Conservation (phyloP, 176 grass and related monocot genomes). For the Oryza australiensis region DNA sequence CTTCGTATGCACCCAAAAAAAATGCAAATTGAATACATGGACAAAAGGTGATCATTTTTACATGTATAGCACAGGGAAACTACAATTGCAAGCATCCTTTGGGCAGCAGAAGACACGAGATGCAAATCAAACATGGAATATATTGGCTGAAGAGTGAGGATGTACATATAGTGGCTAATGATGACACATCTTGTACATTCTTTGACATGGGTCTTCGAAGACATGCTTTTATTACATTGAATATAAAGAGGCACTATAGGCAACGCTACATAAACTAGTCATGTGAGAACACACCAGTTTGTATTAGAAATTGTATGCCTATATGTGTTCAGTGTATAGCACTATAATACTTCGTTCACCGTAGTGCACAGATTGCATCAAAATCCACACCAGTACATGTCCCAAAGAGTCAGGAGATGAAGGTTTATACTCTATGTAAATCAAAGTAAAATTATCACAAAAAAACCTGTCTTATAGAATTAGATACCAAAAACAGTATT, state of each 20-base stretch:
- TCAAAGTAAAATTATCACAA: neutral
- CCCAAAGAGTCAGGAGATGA: neutral
- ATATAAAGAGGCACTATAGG: neutral
- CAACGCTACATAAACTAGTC: neutral
- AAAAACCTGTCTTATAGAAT: neutral
- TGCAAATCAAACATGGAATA: neutral
- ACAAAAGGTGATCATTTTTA: neutral
- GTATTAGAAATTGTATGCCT: neutral
- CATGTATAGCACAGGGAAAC: neutral
- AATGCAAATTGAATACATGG: constrained; percentile 4
- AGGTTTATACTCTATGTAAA: neutral
- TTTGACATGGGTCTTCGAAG: neutral
- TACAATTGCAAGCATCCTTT: neutral
- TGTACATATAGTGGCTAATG: neutral
- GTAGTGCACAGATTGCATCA: neutral
- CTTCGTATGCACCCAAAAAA: neutral
- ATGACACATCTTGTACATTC: neutral
- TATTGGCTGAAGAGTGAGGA: neutral
- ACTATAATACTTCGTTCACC: neutral
- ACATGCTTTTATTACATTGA: neutral
- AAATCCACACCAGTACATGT: neutral
- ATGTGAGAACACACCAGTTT: neutral
- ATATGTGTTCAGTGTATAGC: neutral
- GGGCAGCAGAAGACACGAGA: neutral
- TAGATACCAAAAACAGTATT: neutral